phyloP scores from a whole-genome alignment of 169 alveolate genomes.

The Perkinsus chesapeaki region DNA sequence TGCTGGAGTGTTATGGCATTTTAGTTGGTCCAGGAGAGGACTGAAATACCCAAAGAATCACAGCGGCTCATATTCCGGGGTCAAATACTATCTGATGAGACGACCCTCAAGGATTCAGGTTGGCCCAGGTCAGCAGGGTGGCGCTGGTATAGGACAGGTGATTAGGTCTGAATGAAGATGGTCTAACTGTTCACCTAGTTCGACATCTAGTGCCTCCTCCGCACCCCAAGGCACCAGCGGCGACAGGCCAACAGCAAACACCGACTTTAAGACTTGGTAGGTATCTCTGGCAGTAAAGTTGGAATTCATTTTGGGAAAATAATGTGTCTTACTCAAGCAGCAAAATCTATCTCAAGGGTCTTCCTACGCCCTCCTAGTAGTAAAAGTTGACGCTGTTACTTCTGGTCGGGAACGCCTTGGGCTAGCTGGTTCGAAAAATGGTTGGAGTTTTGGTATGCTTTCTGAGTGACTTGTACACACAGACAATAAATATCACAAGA shows the following conservation, averaged over 20 bases:
- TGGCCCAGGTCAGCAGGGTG: background rate
- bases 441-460: too few species aligned
- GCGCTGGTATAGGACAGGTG: background rate
- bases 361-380: too few species aligned
- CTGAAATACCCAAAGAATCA: background rate
- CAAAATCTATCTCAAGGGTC: too few species aligned
- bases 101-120: background rate
- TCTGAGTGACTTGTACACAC: too few species aligned
- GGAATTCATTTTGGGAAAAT: background rate
- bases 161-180: background rate
- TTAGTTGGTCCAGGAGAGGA: background rate
- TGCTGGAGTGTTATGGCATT: background rate
- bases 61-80: background rate
- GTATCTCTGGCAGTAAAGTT: too few species aligned
- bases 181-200: background rate
- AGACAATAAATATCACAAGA: too few species aligned
- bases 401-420: too few species aligned
- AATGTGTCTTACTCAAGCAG: too few species aligned
- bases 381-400: too few species aligned
- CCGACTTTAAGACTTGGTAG: background rate
- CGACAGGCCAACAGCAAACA: background rate
- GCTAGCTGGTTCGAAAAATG: too few species aligned
- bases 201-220: background rate
- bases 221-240: background rate
- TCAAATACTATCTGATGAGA: background rate